Evolutionary conservation across 106 monocot genomes (phyloP).

Genomic region (Phalaenopsis equestris): DNA sequence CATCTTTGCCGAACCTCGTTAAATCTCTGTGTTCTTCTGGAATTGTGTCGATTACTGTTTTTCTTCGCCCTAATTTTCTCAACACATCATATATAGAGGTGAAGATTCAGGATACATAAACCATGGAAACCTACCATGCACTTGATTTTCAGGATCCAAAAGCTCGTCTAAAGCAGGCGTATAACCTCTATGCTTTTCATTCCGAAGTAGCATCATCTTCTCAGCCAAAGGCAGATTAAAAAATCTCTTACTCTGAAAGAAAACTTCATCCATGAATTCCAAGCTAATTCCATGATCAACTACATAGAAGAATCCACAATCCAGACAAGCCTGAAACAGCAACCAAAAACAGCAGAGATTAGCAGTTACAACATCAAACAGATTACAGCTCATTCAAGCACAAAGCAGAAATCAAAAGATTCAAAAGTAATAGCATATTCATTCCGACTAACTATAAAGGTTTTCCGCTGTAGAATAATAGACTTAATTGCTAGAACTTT

Average conservation of each 20-base stretch:
- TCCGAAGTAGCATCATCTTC: constrained; percentile 64
- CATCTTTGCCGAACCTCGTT: too few species aligned
- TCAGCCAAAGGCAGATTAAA: constrained; percentile 49
- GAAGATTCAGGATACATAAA: neutral
- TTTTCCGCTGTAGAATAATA: neutral
- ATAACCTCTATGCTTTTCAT: constrained; percentile 74
- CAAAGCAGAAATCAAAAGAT: neutral
- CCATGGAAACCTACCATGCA: constrained; percentile 33
- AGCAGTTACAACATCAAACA: neutral
- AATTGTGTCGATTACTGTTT: too few species aligned
- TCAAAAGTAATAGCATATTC: too few species aligned
- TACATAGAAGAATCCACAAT: constrained; percentile 67
- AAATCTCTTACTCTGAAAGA: constrained; percentile 48
- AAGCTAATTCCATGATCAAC: constrained; percentile 58
- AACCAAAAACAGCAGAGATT: neutral
- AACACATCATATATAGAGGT: constrained; percentile 1
- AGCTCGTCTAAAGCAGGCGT: constrained; percentile 59
- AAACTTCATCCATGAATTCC: constrained; percentile 65
- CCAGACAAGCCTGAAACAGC: constrained; percentile 45
- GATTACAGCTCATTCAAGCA: neutral
- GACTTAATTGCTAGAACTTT: neutral
- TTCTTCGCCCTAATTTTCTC: too few species aligned
- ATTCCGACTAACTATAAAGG: neutral
- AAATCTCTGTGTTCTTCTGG: too few species aligned
- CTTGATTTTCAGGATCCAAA: constrained; percentile 66